Evolutionary conservation across 2,329 filamentous ascomycete genomes (phyloP).

Genomic region (Penicillium sp.): DNA sequence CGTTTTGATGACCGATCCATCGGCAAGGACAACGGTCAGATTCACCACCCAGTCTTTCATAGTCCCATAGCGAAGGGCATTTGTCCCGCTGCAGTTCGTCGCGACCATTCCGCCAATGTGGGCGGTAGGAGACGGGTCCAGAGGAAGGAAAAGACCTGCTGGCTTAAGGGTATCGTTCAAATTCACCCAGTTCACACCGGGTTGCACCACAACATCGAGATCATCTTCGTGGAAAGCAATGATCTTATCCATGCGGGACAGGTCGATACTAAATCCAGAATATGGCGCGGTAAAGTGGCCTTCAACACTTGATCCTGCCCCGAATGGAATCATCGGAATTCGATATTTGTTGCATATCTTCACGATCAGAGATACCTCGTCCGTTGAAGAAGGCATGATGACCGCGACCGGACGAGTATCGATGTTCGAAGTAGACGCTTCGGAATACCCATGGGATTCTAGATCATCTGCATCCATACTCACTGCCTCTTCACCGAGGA

Average conservation of each 20-base stretch:
- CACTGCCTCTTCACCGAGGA: slow-evolving; percentile 54
- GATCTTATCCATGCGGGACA: slow-evolving; percentile 80
- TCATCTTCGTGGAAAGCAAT: slow-evolving; percentile 78
- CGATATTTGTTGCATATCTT: slow-evolving; percentile 74
- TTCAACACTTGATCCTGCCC: slow-evolving; percentile 80
- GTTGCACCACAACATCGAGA: slow-evolving; percentile 89
- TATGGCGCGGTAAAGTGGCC: slow-evolving; percentile 84
- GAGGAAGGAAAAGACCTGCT: slow-evolving; percentile 81
- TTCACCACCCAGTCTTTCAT: slow-evolving; percentile 79
- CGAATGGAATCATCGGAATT: slow-evolving; percentile 81
- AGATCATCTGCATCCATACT: slow-evolving; percentile 66
- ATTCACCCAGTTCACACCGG: slow-evolving; percentile 82
- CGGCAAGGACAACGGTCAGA: slow-evolving; percentile 71
- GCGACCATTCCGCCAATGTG: slow-evolving; percentile 62
- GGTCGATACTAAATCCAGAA: slow-evolving; percentile 84
- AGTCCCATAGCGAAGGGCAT: slow-evolving; percentile 69
- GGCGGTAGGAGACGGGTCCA: slow-evolving; percentile 74
- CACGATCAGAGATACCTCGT: slow-evolving; percentile 65
- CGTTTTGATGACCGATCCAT: slow-evolving; percentile 66
- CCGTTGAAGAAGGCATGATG: slow-evolving; percentile 63
- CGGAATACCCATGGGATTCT: slow-evolving; percentile 66
- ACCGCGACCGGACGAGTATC: slow-evolving; percentile 64
- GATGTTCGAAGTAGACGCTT: slow-evolving; percentile 69
- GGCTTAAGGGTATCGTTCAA: slow-evolving; percentile 73
- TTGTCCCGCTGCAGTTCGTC: slow-evolving; percentile 48